Conservation (phyloP, 176 grass and related monocot genomes). For the Bothriochloa decipiens region DNA sequence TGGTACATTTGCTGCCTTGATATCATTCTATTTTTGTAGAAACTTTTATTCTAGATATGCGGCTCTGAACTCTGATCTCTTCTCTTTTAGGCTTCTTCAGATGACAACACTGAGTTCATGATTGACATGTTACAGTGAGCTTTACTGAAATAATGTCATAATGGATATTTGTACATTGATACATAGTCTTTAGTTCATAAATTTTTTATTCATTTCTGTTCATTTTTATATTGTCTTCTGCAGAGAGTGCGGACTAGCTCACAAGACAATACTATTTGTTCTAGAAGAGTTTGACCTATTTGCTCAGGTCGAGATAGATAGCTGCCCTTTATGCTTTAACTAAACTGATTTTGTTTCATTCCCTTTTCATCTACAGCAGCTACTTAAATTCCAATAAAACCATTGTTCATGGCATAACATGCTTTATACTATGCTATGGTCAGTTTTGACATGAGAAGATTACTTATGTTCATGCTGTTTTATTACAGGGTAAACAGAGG, state of each 20-base stretch:
- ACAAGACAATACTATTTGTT: slow-evolving; percentile 78
- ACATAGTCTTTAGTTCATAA: background rate
- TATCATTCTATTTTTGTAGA: background rate
- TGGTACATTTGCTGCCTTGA: slow-evolving; percentile 55
- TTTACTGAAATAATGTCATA: background rate
- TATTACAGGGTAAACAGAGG: slow-evolving; percentile 88
- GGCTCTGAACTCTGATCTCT: slow-evolving; percentile 16
- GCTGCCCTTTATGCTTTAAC: slow-evolving; percentile 26
- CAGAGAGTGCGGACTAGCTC: slow-evolving; percentile 91
- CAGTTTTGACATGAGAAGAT: slow-evolving; percentile 24
- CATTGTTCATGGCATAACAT: slow-evolving; percentile 23
- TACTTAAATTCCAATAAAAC: background rate
- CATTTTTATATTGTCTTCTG: slow-evolving; percentile 45
- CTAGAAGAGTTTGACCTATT: slow-evolving; percentile 97
- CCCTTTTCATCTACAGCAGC: background rate
- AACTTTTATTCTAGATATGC: slow-evolving; percentile 14
- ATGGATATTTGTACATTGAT: slow-evolving; percentile 21
- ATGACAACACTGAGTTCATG: slow-evolving; percentile 92
- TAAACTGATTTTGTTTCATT: background rate
- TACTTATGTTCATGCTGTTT: slow-evolving; percentile 13
- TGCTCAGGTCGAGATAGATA: slow-evolving; percentile 69
- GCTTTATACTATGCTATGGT: background rate
- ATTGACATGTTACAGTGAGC: slow-evolving; percentile 84
- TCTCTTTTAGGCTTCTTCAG: slow-evolving; percentile 83
- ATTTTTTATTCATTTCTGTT: slow-evolving; percentile 16